Conservation (phyloP, 1,284 basidiomycete genomes). For the Hortiboletus rubellus region DNA sequence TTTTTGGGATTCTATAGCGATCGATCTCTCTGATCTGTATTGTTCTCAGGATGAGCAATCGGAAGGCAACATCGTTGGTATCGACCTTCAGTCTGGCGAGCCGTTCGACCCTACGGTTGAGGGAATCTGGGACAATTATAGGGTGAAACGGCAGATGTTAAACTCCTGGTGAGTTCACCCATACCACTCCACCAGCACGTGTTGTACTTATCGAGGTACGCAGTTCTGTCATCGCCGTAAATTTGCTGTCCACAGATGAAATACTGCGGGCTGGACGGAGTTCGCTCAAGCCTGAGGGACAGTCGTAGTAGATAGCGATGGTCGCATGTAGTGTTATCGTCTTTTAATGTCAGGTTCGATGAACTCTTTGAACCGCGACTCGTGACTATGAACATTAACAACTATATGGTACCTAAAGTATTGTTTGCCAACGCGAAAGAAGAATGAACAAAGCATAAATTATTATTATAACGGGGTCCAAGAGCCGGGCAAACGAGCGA, state of each 20-base stretch:
- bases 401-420: constrained; percentile 29
- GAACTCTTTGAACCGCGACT: constrained; percentile 16
- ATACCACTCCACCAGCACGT: constrained; percentile 17
- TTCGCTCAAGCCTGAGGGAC: constrained; percentile 80
- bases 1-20: constrained; percentile 2
- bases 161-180: constrained; percentile 78
- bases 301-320: constrained; percentile 45
- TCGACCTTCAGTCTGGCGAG: constrained; percentile 93
- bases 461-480: constrained; percentile 24
- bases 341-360: constrained; percentile 17
- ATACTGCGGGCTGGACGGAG: constrained; percentile 92
- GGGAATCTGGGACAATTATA: constrained; percentile 99
- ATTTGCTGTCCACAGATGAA: constrained; percentile 94
- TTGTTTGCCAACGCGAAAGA: constrained; percentile 11
- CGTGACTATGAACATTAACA: constrained; percentile 36
- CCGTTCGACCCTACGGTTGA: constrained; percentile 95
- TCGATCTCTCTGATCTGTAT: constrained; percentile 14
- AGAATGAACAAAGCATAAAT: constrained; percentile 26
- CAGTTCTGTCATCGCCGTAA: constrained; percentile 97
- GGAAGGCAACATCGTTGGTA: constrained; percentile 87
- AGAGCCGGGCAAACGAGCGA: constrained; percentile 24
- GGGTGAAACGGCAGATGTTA: constrained; percentile 98
- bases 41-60: constrained; percentile 80
- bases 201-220: constrained; percentile 21
- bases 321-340: constrained; percentile 23